Base-by-base conservation (phyloP, 2,329 filamentous ascomycete genomes). In the Aureobasidium leucospermi region DNA sequence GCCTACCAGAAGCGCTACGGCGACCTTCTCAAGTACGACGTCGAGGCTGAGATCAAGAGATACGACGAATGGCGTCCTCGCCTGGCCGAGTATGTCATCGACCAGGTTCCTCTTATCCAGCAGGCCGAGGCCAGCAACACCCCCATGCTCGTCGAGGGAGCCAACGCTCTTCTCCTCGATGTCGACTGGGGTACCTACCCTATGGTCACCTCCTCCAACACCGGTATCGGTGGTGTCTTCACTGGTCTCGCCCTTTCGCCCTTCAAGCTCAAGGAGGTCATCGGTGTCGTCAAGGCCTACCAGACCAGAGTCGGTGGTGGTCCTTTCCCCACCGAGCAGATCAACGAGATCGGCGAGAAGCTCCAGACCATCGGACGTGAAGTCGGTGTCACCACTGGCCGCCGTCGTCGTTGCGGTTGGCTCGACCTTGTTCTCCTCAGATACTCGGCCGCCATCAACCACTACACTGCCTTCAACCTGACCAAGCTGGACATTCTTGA, bases 401-500 rank as follows among this genome's bases (percentile, higher is more conserved):
- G 84, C 60, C 81, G 77, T 70, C 78, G 85, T 41, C 78, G 83
- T 59, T 85, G 83, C 65, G 83, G 85, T 52, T 85, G 82, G 83
- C 76, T 87, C 45, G 86, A 89, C 66, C 78, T 89, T 5, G 85
- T 88, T 36, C 81, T 88, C 6, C 72, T 88, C 63, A 85, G 86
- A 70, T 88, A 87, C 76, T 85, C 81, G 9, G 72, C 78, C 62
- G 75, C 79, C 48, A 78, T 87, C 70, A 89, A 89, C 75, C 79
- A 86, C 75, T 89, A 89, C 74, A 84, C 84, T 0, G 73, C 77
- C 46, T 74, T 85, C 66, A 86, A 86, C 74, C 74, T 86, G 60
- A 86, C 83, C 60, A 86, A 86, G 73, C 79, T 89, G 23, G 86
- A 89, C 66, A 80, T 90, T 39, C 79, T 91, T 15, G 88, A 91